Evolutionary conservation across 2,329 filamentous ascomycete species (phyloP).

Genomic region (Pestalotiopsis fici): DNA sequence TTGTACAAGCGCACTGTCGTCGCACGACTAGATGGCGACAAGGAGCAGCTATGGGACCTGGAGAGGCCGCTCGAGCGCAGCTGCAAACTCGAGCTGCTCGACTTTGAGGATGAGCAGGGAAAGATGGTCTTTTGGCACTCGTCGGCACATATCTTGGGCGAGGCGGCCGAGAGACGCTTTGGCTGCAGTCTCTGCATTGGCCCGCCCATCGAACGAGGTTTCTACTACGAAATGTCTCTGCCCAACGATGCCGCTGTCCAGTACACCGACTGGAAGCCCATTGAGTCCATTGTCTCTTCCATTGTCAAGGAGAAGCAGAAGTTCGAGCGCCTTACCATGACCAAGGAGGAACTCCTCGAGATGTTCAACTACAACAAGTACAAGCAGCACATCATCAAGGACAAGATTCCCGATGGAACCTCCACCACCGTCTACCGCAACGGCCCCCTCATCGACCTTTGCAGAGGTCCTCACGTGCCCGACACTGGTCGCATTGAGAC

Average conservation of each 20-base stretch:
- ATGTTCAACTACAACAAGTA: conserved; percentile 99
- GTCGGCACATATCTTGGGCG: conserved; percentile 92
- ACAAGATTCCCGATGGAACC: conserved; percentile 86
- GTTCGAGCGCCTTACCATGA: conserved; percentile 86
- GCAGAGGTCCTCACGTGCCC: conserved; percentile 91
- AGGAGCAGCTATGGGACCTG: conserved; percentile 82
- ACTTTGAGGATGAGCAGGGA: conserved; percentile 73
- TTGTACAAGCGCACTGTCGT: conserved; percentile 85
- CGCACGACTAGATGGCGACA: conserved; percentile 75
- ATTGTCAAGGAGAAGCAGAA: conserved; percentile 97
- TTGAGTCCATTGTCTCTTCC: conserved; percentile 77
- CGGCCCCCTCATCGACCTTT: conserved; percentile 92
- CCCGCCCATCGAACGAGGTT: conserved; percentile 86
- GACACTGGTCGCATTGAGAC: conserved; percentile 93
- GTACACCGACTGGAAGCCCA: conserved; percentile 77
- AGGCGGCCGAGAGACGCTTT: conserved; percentile 83
- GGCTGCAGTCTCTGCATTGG: conserved; percentile 93
- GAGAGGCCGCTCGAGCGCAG: conserved; percentile 86
- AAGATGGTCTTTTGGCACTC: conserved; percentile 99
- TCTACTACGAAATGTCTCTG: conserved; percentile 96
- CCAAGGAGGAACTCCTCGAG: conserved; percentile 87
- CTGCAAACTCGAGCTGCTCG: conserved; percentile 81
- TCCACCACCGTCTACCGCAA: conserved; percentile 94
- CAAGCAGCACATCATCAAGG: conserved; percentile 96
- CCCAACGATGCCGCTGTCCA: conserved; percentile 71